Base-by-base conservation (phyloP, 106 monocot genomes). In the Triglochin maritima region DNA sequence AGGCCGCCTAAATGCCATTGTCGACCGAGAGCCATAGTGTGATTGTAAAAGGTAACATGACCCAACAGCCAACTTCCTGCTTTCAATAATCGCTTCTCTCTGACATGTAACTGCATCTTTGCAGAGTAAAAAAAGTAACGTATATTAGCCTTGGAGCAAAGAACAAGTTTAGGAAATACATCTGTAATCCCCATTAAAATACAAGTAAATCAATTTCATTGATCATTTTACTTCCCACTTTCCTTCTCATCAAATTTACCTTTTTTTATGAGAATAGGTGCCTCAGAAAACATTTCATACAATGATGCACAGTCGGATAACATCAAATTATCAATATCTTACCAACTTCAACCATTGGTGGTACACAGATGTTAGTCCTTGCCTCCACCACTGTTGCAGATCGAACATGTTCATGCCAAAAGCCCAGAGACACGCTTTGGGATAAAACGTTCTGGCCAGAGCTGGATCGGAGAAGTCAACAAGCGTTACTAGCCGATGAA, bases 401-500 rank as follows among this genome's bases (percentile, higher is more conserved):
- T 93, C 93, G 59, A 93, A 93, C 64, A 88, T 83, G 63, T 93
- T 93, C 88, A 93, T 88, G 49, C 93, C 88, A 61, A 86, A 93
- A 51, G 88, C 93, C 93, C 88, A 93, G 6, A 83, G 83, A 76
- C 93, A 93, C 2, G 88, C 85, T 7, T 93, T 88, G 13, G 85
- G 86, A 48, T 88, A 76, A 43, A 93, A 93, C 72, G 54, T 76
- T 75, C 83, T 83, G 76, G 81, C 81, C 57, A 93, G 88, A n/a
- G 88, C 63, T 8, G 93, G 93, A 60, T 86, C 85, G 7, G 83
- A 93, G 77, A 93, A 93, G 56, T 93, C 86, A 85, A 93, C 86
- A 46, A 88, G 86, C 71, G 84, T 88, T 3, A 71, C 60, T 74
- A 86, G 86, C 4, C 88, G 78, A 68, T 88, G 88, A 57, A 93